Evolutionary conservation across 2,329 filamentous ascomycete species (phyloP), one percentile per base, ranked within the genome.

Genomic region (Botrytis aclada): DNA sequence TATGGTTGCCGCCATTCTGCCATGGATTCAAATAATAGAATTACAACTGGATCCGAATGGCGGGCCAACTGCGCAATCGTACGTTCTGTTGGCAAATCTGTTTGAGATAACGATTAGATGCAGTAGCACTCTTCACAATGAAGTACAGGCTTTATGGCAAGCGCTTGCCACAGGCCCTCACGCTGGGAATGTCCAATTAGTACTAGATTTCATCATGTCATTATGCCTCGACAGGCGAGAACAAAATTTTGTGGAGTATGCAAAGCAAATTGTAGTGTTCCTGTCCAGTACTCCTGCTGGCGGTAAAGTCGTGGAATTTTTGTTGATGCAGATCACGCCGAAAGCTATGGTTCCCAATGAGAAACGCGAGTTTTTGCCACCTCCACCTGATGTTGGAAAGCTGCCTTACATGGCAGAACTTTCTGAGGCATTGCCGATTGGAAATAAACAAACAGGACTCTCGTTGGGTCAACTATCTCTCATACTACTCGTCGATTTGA

Each of bases 181-280:
- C 81, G 93, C 90, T 14, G 95, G 95, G 32, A 99, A 99, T 79
- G 96, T 99, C 18, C 93, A 97, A 72, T 85, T 99, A 47, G 93
- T 98, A 20, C 87, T 99, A 1, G 95, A 98, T 81, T 99, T 99
- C 80, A 96, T 99, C 82, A 98, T 99, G 82, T 91, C 90, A 41
- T 87, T 98, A 7, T 99, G 96, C 78, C 85, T 99, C 18, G 96
- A 99, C 79, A 90, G 95, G 45, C 90, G 95, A 66, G 97, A 99
- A 81, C 96, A 99, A 79, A 98, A 98, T 78, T 99, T 98, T 81
- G 95, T 99, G 72, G 94, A 98, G 78, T 97, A 97, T 80, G 95
- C 95, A 8, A 99, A 98, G 84, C 96, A 99, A 82, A 96, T 99
- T 70, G 94, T 98, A 25, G 97, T 99, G 0, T 98, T 98, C 81